phyloP scores from a whole-genome alignment of 2,329 filamentous ascomycete genomes.

The Colletotrichum aenigma region DNA sequence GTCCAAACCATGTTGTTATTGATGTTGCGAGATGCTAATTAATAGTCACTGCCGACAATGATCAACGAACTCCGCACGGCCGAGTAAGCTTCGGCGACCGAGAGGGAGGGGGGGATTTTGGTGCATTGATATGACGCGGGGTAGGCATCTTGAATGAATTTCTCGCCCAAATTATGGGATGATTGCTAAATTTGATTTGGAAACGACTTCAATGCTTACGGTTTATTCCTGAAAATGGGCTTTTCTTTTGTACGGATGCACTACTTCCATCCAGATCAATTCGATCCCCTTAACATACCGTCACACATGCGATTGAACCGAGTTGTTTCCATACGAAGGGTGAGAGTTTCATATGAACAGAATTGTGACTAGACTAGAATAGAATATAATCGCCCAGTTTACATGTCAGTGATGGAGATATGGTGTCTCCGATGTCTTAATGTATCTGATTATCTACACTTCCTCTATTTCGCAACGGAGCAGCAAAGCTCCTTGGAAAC shows the following conservation, averaged over 20 bases:
- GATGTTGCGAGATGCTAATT: not conserved
- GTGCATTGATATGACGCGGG: not conserved
- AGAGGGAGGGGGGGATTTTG: not conserved
- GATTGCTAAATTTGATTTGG: not conserved
- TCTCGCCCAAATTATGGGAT: not conserved
- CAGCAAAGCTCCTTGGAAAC: not conserved
- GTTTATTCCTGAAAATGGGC: not conserved
- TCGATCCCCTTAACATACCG: too few relatives aligned
- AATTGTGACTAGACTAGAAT: too few relatives aligned
- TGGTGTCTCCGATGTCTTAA: not conserved
- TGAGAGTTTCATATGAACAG: too few relatives aligned
- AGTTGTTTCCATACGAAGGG: too few relatives aligned
- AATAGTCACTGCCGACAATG: not conserved
- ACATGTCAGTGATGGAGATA: not conserved
- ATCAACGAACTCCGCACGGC: not conserved
- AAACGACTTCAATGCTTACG: not conserved
- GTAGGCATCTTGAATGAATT: not conserved
- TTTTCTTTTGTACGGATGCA: accelerated
- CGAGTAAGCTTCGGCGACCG: not conserved
- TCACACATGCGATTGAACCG: too few relatives aligned
- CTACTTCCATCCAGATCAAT: not conserved
- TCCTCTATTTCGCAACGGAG: accelerated
- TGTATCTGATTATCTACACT: accelerated
- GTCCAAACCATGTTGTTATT: not conserved
- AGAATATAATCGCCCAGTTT: accelerated